A percentile compares a stretch with the other conserved stretches of the same genome.
Conservation (phyloP, 192 early-diverging fungal species). For the Backusella macrospora region DNA sequence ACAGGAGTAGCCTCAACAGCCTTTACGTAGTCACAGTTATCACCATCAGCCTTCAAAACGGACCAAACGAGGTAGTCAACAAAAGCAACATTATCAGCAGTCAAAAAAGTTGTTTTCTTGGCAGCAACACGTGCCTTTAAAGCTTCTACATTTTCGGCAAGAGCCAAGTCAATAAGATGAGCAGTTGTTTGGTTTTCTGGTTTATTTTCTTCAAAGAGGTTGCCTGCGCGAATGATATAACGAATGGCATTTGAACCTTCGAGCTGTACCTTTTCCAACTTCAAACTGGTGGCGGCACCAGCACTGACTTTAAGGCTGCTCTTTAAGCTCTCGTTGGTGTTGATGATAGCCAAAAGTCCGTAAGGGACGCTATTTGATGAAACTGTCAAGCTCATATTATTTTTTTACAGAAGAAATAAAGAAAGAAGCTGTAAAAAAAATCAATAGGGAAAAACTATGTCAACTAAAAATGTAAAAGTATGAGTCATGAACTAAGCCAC, state of each 20-base stretch:
- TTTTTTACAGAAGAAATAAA: slow-evolving; percentile 11
- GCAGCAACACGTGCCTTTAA: not conserved
- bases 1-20: slow-evolving; percentile 26
- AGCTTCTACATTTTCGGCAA: slow-evolving; percentile 2
- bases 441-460: not conserved
- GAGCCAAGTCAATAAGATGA: slow-evolving; percentile 14
- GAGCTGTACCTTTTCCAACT: not conserved
- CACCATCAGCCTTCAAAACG: not conserved
- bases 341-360: slow-evolving; percentile 22
- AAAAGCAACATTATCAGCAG: slow-evolving; percentile 5
- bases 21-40: slow-evolving; percentile 4
- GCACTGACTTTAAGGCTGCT: slow-evolving; percentile 5
- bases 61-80: slow-evolving; percentile 29
- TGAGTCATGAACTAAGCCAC: slow-evolving; percentile 30
- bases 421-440: not conserved
- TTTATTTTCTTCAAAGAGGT: slow-evolving; percentile 24
- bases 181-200: slow-evolving; percentile 25
- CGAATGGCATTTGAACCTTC: slow-evolving; percentile 21
- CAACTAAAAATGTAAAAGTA: slow-evolving; percentile 6
- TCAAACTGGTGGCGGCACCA: slow-evolving; percentile 5
- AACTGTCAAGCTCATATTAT: slow-evolving; percentile 18
- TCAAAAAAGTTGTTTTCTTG: slow-evolving; percentile 14
- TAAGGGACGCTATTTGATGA: slow-evolving; percentile 12
- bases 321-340: not conserved
- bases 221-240: slow-evolving; percentile 16